A percentile compares a stretch with the other conserved stretches of the same genome.
phyloP scores from a whole-genome alignment of 495 filamentous ascomycete genomes.

The Aspergillus indologenus region DNA sequence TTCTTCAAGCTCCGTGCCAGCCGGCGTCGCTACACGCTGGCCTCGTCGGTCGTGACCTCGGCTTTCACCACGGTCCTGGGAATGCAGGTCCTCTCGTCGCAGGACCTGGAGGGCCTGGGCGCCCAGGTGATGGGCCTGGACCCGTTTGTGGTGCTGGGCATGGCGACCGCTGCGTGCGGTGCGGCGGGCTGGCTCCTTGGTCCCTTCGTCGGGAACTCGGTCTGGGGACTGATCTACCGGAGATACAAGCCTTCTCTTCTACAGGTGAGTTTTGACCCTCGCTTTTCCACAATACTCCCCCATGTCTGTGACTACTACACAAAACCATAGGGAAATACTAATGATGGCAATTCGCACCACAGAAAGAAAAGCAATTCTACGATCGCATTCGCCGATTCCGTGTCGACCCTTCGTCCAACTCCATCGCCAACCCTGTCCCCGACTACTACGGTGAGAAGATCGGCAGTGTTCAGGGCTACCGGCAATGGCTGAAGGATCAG shows the following conservation, averaged over 20 bases:
- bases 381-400: constrained; percentile 81
- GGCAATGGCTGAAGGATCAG: constrained; percentile 96
- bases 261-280: constrained; percentile 47
- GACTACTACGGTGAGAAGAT: constrained; percentile 89
- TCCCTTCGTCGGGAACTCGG: constrained; percentile 69
- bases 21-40: constrained; percentile 78
- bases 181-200: constrained; percentile 83
- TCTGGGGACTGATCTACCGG: constrained; percentile 71
- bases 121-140: constrained; percentile 73
- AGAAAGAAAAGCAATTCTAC: constrained; percentile 95
- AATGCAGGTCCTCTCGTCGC: constrained; percentile 58
- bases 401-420: constrained; percentile 76
- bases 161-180: constrained; percentile 68
- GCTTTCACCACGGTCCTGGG: constrained; percentile 56
- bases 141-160: constrained; percentile 76
- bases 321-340: background rate
- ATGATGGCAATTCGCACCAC: constrained; percentile 11
- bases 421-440: constrained; percentile 66
- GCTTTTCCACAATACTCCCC: too few species aligned
- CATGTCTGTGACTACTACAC: too few species aligned
- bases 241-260: constrained; percentile 64
- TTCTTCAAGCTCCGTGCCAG: constrained; percentile 88
- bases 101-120: constrained; percentile 65
- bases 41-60: constrained; percentile 64
- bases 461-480: constrained; percentile 81